phyloP scores from a whole-genome alignment of 306 rosid genomes.

The Quercus gilva region DNA sequence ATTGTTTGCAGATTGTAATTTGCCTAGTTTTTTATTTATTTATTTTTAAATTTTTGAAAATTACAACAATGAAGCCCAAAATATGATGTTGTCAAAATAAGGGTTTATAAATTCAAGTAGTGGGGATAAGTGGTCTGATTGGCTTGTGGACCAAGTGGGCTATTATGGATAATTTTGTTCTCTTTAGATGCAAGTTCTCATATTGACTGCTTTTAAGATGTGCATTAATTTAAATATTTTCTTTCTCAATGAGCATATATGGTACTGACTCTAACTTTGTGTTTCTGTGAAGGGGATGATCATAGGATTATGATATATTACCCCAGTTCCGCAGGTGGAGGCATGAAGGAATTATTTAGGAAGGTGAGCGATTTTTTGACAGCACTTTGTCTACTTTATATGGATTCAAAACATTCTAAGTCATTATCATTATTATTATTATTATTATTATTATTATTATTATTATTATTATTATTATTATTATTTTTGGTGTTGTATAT shows the following conservation, averaged over 20 bases:
- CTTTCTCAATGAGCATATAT: constrained; percentile 19
- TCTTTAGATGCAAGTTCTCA: constrained; percentile 13
- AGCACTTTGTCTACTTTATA: constrained; percentile 22
- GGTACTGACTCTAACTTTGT: constrained; percentile 36
- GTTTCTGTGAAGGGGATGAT: constrained; percentile 75
- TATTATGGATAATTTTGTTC: neutral
- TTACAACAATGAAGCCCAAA: neutral
- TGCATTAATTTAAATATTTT: constrained; percentile 18
- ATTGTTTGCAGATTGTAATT: neutral
- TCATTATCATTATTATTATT: neutral
- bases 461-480: neutral
- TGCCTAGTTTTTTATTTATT: neutral
- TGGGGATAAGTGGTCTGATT: too few relatives aligned
- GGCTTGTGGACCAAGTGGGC: too few relatives aligned
- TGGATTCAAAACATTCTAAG: constrained; percentile 1
- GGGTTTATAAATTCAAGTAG: too few relatives aligned
- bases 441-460: neutral
- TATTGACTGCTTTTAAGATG: constrained; percentile 12
- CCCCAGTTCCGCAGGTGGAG: constrained; percentile 99
- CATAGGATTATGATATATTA: constrained; percentile 98
- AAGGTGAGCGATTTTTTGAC: constrained; percentile 62
- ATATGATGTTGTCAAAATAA: neutral
- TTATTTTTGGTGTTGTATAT: constrained; percentile 8
- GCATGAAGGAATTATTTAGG: constrained; percentile 97
- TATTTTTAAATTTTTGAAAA: too few relatives aligned